Conservation (phyloP, 1,139 yeast genomes). For the Hansenula sp. region DNA sequence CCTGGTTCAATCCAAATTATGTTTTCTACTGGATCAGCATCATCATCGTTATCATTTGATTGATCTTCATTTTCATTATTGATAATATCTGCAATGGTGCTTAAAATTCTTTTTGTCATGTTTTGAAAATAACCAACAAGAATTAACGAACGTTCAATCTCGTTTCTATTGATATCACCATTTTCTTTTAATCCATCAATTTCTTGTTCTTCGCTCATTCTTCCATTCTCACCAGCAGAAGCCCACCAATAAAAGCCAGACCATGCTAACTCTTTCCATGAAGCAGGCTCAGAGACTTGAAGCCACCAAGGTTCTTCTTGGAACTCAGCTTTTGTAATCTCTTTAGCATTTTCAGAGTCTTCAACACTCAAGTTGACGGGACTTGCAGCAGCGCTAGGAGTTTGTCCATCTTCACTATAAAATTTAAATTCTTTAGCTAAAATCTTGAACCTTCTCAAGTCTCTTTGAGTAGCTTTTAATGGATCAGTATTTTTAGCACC, state of each 20-base stretch:
- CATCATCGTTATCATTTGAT: conserved; percentile 4
- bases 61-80: conserved; percentile 9
- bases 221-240: conserved; percentile 64
- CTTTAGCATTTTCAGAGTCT: conserved; percentile 11
- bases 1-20: conserved; percentile 31
- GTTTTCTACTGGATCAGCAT: conserved; percentile 5
- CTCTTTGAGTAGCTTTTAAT: conserved; percentile 34
- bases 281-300: conserved; percentile 43
- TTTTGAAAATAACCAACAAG: conserved; percentile 55
- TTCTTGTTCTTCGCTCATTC: conserved; percentile 31
- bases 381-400: conserved; percentile 8
- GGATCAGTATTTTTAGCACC: conserved; percentile 13
- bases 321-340: conserved; percentile 21
- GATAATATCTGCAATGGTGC: conserved; percentile 26
- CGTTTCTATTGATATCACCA: conserved; percentile 25
- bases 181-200: conserved; percentile 21
- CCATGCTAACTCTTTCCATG: conserved; percentile 67
- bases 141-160: conserved; percentile 26
- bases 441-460: conserved; percentile 27
- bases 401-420: conserved; percentile 9
- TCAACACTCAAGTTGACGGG: conserved; percentile 15
- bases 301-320: conserved; percentile 44
- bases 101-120: conserved; percentile 36
- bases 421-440: conserved; percentile 28
- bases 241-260: conserved; percentile 83